Percentiles rank a stretch among this genome's conserved stretches.
phyloP scores from a whole-genome alignment of 768 basidiomycete genomes.

The Kwoniella heveanensis region DNA sequence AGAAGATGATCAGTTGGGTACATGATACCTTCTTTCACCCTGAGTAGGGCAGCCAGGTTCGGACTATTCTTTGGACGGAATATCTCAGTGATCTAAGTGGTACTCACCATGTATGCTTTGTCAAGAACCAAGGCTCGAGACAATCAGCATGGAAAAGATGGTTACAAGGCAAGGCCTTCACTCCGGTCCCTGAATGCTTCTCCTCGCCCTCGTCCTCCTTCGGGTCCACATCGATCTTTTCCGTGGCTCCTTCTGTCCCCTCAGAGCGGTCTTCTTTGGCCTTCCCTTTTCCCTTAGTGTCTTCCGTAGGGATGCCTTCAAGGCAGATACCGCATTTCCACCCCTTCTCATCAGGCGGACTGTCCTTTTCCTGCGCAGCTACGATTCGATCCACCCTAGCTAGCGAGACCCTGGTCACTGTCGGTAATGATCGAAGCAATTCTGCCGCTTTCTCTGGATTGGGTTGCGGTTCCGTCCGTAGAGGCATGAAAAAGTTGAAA shows the following conservation, averaged over 20 bases:
- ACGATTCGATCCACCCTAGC: slow-evolving; percentile 35
- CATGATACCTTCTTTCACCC: no score
- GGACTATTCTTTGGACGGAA: no score
- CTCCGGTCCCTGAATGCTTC: slow-evolving; percentile 16
- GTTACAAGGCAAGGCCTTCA: slow-evolving; percentile 48
- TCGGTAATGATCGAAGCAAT: slow-evolving; percentile 35
- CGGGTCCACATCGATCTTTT: background rate
- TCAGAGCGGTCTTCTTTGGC: background rate
- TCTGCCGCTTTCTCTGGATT: slow-evolving; percentile 44
- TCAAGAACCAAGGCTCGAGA: slow-evolving; percentile 43
- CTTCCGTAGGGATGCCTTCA: slow-evolving; percentile 30
- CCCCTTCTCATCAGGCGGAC: slow-evolving; percentile 27
- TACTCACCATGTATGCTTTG: slow-evolving; percentile 44
- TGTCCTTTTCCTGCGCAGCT: slow-evolving; percentile 32
- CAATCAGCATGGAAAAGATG: slow-evolving; percentile 47
- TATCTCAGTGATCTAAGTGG: no score
- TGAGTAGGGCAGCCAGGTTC: no score
- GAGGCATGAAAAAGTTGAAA: slow-evolving; percentile 23
- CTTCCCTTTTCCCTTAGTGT: slow-evolving; percentile 12
- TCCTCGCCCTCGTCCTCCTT: slow-evolving; percentile 4
- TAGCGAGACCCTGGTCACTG: slow-evolving; percentile 28
- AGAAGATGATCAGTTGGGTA: background rate
- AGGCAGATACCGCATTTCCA: slow-evolving; percentile 52
- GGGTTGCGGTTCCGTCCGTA: slow-evolving; percentile 24
- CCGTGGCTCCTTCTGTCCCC: background rate